phyloP scores from a whole-genome alignment of 495 filamentous ascomycete genomes.

The Talaromyces nanjingensis region DNA sequence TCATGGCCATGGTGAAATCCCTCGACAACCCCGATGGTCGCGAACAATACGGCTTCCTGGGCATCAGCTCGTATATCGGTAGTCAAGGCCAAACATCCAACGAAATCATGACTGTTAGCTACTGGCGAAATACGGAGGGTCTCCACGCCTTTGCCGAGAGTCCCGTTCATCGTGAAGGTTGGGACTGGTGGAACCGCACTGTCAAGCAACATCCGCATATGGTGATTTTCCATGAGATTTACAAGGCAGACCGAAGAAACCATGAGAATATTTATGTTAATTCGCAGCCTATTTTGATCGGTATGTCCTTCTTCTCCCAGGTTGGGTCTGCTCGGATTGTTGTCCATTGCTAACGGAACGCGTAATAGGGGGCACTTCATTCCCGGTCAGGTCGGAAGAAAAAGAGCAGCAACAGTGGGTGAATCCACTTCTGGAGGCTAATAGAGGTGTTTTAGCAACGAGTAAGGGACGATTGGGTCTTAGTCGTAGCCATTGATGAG shows the following conservation, averaged over 20 bases:
- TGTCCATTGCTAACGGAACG: slow-evolving; percentile 2
- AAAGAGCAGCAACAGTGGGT: not conserved
- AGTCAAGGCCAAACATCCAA: slow-evolving; percentile 19
- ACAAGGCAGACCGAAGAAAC: slow-evolving; percentile 20
- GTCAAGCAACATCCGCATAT: slow-evolving; percentile 33
- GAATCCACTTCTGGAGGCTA: slow-evolving; percentile 5
- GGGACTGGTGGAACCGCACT: slow-evolving; percentile 38
- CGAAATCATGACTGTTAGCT: slow-evolving; percentile 34
- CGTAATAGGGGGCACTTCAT: slow-evolving; percentile 3
- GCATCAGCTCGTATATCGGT: slow-evolving; percentile 14
- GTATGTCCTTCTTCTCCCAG: slow-evolving; percentile 2
- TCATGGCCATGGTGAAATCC: slow-evolving; percentile 18
- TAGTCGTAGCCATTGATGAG: not conserved
- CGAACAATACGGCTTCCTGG: slow-evolving; percentile 27
- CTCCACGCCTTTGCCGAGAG: slow-evolving; percentile 45
- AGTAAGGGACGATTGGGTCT: slow-evolving; percentile 3
- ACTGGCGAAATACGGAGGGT: slow-evolving; percentile 40
- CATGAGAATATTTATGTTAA: slow-evolving; percentile 44
- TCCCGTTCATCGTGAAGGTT: slow-evolving; percentile 32
- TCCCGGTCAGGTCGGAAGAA: not conserved
- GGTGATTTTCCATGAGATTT: slow-evolving; percentile 43
- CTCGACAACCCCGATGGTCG: slow-evolving; percentile 15
- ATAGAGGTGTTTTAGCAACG: slow-evolving; percentile 1
- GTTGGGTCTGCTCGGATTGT: not conserved
- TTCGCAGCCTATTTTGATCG: slow-evolving; percentile 19